Conservation (phyloP, 108 stramenopile genomes). For the Hondaea fermentalgiana region DNA sequence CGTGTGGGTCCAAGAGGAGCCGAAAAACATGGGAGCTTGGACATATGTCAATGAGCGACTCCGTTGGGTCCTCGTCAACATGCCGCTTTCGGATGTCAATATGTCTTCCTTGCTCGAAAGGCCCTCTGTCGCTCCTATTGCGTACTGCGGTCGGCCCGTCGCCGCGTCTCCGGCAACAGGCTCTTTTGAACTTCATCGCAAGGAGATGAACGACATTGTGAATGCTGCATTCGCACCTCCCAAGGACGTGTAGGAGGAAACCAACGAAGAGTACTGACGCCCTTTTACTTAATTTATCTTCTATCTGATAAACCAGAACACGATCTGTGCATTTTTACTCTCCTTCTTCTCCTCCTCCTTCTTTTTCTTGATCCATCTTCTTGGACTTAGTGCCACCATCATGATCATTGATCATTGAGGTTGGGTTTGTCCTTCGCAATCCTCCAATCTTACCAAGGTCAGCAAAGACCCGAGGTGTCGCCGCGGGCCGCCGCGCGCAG, state of each 20-base stretch:
- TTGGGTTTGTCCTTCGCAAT: no score
- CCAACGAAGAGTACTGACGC: no score
- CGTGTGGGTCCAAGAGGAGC: conserved; percentile 87
- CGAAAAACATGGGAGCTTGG: conserved; percentile 22
- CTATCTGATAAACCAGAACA: no score
- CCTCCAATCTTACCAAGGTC: no score
- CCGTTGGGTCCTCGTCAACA: background rate
- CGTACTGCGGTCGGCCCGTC: background rate
- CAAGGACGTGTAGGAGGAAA: background rate
- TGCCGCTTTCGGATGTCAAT: background rate
- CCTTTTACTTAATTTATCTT: no score
- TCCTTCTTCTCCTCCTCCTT: no score
- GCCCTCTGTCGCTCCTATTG: background rate
- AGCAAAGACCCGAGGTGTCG: no score
- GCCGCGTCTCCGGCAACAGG: background rate
- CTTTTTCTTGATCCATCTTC: no score
- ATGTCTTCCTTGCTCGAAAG: background rate
- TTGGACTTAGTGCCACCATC: no score
- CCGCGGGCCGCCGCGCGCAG: no score
- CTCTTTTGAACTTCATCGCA: background rate
- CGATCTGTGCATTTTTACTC: no score
- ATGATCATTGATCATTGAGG: no score
- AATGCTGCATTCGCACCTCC: background rate
- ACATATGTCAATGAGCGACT: conserved; percentile 48
- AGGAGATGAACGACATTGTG: conserved; percentile 12